phyloP scores from a whole-genome alignment of 192 early-diverging fungal species.

The Lobosporangium transversale region DNA sequence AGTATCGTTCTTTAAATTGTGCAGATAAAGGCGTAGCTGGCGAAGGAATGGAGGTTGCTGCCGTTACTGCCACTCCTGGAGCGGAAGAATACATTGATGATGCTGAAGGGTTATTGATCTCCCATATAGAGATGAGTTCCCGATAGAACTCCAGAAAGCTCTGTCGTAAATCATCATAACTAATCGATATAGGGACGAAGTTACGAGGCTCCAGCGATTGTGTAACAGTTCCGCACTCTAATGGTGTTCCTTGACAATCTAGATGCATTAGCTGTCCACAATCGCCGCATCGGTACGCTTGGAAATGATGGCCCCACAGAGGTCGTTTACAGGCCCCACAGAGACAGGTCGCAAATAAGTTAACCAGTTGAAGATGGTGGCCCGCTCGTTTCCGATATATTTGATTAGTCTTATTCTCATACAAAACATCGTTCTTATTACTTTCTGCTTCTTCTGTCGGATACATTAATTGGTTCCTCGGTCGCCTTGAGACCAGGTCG shows the following conservation, averaged over 20 bases:
- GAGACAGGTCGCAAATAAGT: constrained; percentile 62
- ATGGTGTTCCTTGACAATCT: constrained; percentile 32
- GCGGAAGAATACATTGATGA: no score
- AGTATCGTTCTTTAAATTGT: constrained; percentile 27
- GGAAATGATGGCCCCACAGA: constrained; percentile 65
- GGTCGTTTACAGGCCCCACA: constrained; percentile 61
- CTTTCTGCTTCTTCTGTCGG: constrained; percentile 1
- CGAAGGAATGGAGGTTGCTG: constrained; percentile 32
- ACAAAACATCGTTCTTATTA: background rate
- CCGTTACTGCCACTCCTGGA: background rate
- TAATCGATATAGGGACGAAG: constrained; percentile 46
- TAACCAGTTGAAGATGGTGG: constrained; percentile 63
- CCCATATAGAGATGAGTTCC: constrained; percentile 28
- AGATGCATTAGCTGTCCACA: constrained; percentile 63
- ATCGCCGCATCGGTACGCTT: constrained; percentile 62
- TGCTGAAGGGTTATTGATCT: constrained; percentile 17
- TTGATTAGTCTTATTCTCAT: constrained; percentile 7
- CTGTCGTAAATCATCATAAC: constrained; percentile 34
- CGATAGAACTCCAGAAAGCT: constrained; percentile 49
- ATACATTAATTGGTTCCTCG: constrained; percentile 30
- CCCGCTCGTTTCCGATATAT: constrained; percentile 25
- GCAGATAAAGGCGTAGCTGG: constrained; percentile 50
- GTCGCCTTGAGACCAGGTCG: constrained; percentile 16
- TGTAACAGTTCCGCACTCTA: background rate
- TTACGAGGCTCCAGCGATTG: constrained; percentile 26